Base-by-base conservation (phyloP, 768 basidiomycete genomes). In the Gloeophyllum trabeum region DNA sequence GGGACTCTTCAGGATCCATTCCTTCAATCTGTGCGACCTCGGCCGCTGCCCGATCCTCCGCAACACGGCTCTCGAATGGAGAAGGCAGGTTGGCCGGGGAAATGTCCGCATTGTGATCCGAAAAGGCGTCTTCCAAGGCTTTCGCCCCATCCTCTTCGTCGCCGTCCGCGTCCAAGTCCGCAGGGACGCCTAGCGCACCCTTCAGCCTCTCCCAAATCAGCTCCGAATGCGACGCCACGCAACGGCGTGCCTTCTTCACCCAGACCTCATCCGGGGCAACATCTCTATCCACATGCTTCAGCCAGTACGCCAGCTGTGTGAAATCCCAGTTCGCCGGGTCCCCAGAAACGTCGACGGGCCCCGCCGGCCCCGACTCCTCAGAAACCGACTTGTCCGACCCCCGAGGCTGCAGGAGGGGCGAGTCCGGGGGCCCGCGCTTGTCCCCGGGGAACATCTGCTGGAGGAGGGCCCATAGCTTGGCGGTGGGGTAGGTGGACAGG, bases 151-250 rank as follows among this genome's bases (percentile, higher is more conserved):
- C 53, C 28, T 48, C 46, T 3, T 50, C 53, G 16, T 58, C 52
- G 21, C 69, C 71, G 35, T 83, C 79, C 24, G 77, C 60, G 49
- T 88, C 81, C 18, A 93, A 66, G 52, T 93, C 89, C 0, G 81
- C 81, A 6, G 91, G 90, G 4, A 91, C 81, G 4, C 91, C 91
- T 1, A 96, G 65, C 0, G 86, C 89, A 23, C 78, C 82, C 52
- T 91, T 92, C 53, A 93, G 65, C 43, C 89, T 75, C 58, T 93
- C 89, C 91, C 91, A 96, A 43, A 93, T 80, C 30, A 90, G 75
- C 53, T 93, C 90, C 12, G 79, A 83, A 48, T 80, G 81, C 20
- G 73, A 61, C 18, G 84, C 66, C 51, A 94, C 73, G 51, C 88
- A 90, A 42, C 69, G 71, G n/a, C 88, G 78, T 0, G 79, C 74